phyloP scores from a whole-genome alignment of 768 basidiomycete species.

The Suillus clintonianus region DNA sequence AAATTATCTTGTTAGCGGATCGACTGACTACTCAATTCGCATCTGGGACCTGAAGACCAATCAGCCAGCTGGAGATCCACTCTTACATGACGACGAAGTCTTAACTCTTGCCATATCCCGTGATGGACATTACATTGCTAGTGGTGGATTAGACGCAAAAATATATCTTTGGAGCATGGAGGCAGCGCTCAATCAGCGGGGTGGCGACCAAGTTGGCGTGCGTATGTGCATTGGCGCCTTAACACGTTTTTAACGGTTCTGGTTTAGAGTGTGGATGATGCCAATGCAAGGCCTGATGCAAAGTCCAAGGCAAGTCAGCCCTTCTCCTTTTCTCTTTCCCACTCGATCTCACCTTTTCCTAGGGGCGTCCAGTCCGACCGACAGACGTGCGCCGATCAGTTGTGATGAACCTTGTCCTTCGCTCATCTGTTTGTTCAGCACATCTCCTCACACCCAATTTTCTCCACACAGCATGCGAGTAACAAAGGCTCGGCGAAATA shows the following conservation, averaged over 20 bases:
- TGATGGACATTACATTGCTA: slow-evolving; percentile 79
- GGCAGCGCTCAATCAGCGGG: slow-evolving; percentile 1
- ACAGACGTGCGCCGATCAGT: neutral
- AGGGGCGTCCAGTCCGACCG: neutral
- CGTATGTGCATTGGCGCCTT: too few relatives aligned
- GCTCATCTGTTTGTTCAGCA: neutral
- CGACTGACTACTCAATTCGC: neutral
- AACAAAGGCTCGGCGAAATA: slow-evolving; percentile 12
- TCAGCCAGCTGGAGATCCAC: slow-evolving; percentile 29
- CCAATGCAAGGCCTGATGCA: neutral
- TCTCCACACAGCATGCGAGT: slow-evolving; percentile 4
- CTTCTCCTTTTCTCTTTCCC: too few relatives aligned
- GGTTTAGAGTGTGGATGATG: too few relatives aligned
- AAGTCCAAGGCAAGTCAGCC: neutral
- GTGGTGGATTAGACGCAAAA: slow-evolving; percentile 75
- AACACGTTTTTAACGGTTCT: too few relatives aligned
- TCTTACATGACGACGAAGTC: slow-evolving; percentile 82
- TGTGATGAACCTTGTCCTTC: neutral
- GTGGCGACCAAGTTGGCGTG: too few relatives aligned
- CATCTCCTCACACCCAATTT: neutral
- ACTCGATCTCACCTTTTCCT: neutral
- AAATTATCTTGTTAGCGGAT: neutral
- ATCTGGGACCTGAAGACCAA: neutral
- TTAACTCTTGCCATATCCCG: slow-evolving; percentile 73
- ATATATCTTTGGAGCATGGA: slow-evolving; percentile 82